Evolutionary conservation across 371 early-diverging fungal genomes (phyloP).

Genomic region (Apophysomyces trapeziformis): DNA sequence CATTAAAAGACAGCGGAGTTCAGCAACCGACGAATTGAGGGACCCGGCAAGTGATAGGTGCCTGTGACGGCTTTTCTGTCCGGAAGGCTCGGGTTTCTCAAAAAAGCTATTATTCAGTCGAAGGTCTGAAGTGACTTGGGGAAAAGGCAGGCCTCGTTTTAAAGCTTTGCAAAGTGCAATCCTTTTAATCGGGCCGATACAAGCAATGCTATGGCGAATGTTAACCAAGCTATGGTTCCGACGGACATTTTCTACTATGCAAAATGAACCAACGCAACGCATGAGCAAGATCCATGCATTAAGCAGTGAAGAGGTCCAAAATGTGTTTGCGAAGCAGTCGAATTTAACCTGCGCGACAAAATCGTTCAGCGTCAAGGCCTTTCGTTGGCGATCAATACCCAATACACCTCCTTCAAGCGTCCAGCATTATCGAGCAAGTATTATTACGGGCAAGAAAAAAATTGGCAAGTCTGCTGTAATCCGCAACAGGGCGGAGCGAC

Average conservation of each 20-base stretch:
- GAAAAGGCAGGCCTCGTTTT: neutral
- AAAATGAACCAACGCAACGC: neutral
- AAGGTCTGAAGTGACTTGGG: neutral
- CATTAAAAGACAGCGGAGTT: neutral
- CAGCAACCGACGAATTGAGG: neutral
- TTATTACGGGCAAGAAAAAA: slow-evolving; percentile 32
- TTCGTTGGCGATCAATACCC: neutral
- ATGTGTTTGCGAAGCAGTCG: slow-evolving; percentile 1
- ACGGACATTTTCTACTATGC: neutral
- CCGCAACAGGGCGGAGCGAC: slow-evolving; percentile 28
- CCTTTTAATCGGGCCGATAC: neutral
- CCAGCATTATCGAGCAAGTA: slow-evolving; percentile 2
- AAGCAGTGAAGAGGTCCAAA: neutral
- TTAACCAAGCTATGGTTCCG: neutral
- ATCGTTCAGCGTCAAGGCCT: slow-evolving; percentile 1
- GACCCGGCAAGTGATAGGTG: too few relatives aligned
- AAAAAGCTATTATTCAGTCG: too few relatives aligned
- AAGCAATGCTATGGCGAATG: neutral
- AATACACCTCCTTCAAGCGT: neutral
- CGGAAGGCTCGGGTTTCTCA: too few relatives aligned
- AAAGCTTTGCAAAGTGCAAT: too few relatives aligned
- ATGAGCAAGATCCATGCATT: neutral
- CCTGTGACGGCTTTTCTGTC: too few relatives aligned
- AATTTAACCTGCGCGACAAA: neutral
- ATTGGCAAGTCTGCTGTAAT: slow-evolving; percentile 33